Base-by-base conservation (phyloP, 345 rosid species). In the Eucalyptus grandis region DNA sequence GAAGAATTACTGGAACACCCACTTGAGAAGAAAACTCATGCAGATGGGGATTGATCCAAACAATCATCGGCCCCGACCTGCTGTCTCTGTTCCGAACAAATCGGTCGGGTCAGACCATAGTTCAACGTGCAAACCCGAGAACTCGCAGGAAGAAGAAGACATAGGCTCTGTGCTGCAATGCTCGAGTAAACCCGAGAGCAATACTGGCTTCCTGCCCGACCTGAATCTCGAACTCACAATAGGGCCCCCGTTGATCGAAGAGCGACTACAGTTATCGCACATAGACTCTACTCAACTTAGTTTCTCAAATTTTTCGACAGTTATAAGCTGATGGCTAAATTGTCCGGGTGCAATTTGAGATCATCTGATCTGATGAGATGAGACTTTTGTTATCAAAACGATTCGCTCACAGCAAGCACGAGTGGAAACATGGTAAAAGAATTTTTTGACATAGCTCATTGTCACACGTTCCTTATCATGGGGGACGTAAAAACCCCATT, bases 1-100 rank as follows among this genome's bases (percentile, higher is more conserved):
- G 87, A 92, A 92, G 90, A 92, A 91, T 86, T 90, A 92, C 86
- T 92, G 93, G 92, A 92, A 92, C 67, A 90, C 93, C 7, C 92
- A 90, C 88, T 81, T 92, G 49, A 91, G 89, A 62, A 92, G 89
- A 58, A 92, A 91, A 44, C 90, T 92, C 15, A 19, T 85, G 72
- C 88, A 86, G 47, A 85, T 86, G 89, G 93, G 93, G 3, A 86
- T 91, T 47, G 89, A 91, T 69, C 93, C 91, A 47, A 87, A 58
- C 37, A 91, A 88, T 24, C 92, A 91, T 56, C 91, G 87, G 40
- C 60, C 67, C 15, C 49, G 82, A 40, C 58, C 58, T 27, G 81
- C 27, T 34, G 8, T 26, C 26, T 46, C 34, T 43, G 54, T 67
- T 31, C 27, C 19, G 4, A 85, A 37, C 87, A 88, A 86, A 65